A percentile compares a stretch with the other conserved stretches of the same genome.
phyloP scores from a whole-genome alignment of 1,139 yeast species.

The Meyerozyma athensensis region DNA sequence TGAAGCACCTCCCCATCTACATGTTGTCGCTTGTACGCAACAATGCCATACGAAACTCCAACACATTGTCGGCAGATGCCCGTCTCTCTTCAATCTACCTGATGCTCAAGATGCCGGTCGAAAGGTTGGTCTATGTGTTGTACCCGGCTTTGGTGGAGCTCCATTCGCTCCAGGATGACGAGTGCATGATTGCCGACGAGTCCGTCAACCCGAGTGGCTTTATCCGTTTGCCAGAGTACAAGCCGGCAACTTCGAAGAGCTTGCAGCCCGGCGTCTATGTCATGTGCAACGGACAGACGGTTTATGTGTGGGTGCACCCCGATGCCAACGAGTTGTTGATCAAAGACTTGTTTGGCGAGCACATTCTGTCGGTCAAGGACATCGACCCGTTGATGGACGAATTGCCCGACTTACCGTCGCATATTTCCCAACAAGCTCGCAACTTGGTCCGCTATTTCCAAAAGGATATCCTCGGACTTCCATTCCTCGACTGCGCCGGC shows the following conservation, averaged over 20 bases:
- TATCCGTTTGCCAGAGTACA: slow-evolving; percentile 45
- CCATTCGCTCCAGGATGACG: slow-evolving; percentile 58
- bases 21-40: slow-evolving; percentile 68
- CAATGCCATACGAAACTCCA: slow-evolving; percentile 51
- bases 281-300: slow-evolving; percentile 62
- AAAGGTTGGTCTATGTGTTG: slow-evolving; percentile 57
- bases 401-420: slow-evolving; percentile 69
- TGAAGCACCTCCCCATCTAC: slow-evolving; percentile 68
- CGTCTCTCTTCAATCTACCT: slow-evolving; percentile 57
- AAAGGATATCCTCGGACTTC: slow-evolving; percentile 30
- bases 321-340: slow-evolving; percentile 65
- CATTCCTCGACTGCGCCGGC: slow-evolving; percentile 31
- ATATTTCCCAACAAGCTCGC: slow-evolving; percentile 64
- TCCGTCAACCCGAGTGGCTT: slow-evolving; percentile 46
- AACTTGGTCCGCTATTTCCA: slow-evolving; percentile 54
- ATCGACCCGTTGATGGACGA: slow-evolving; percentile 52
- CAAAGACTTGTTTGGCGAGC: slow-evolving; percentile 68
- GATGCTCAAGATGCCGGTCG: slow-evolving; percentile 53
- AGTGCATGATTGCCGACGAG: slow-evolving; percentile 36
- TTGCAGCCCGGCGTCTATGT: slow-evolving; percentile 76
- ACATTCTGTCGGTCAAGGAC: slow-evolving; percentile 36
- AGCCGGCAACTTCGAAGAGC: slow-evolving; percentile 41
- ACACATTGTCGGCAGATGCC: slow-evolving; percentile 45
- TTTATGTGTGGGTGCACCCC: slow-evolving; percentile 68
- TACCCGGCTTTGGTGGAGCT: slow-evolving; percentile 81